phyloP scores from a whole-genome alignment of 129 eudicot species.

The Lactuca sativa region DNA sequence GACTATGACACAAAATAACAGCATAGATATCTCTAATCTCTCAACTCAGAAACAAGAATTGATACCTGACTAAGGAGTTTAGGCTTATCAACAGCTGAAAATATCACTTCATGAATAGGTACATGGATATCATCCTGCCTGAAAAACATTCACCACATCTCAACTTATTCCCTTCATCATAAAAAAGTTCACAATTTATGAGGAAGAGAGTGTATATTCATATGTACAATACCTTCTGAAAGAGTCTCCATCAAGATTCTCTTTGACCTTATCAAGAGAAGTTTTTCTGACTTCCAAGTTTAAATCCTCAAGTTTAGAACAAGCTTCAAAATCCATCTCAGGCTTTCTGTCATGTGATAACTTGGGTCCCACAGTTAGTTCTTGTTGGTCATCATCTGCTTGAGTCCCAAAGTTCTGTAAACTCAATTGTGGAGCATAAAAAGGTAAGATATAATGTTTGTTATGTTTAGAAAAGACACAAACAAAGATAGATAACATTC shows the following conservation, averaged over 20 bases:
- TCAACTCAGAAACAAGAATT: not conserved
- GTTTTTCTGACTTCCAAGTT: slow-evolving; percentile 71
- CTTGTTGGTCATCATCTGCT: slow-evolving; percentile 53
- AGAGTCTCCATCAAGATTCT: slow-evolving; percentile 40
- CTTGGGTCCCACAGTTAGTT: slow-evolving; percentile 27
- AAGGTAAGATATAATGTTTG: not conserved
- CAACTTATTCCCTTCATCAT: slow-evolving; percentile 10
- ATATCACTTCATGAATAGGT: slow-evolving; percentile 77
- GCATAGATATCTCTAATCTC: not conserved
- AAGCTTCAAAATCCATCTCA: slow-evolving; percentile 63
- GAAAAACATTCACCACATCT: slow-evolving; percentile 31
- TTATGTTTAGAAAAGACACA: not conserved
- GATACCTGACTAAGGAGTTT: slow-evolving; percentile 94
- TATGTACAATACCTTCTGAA: slow-evolving; percentile 43
- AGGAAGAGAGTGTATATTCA: not conserved
- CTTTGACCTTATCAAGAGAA: slow-evolving; percentile 43
- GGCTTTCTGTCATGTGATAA: slow-evolving; percentile 42
- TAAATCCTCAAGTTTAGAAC: slow-evolving; percentile 78
- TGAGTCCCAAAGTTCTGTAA: slow-evolving; percentile 47
- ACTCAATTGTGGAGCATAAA: slow-evolving; percentile 24
- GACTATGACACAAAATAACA: too few relatives aligned
- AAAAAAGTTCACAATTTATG: not conserved
- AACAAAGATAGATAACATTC: not conserved
- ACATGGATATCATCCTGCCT: slow-evolving; percentile 53
- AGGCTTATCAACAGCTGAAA: slow-evolving; percentile 89